Conservation (phyloP, 108 stramenopile species). For the Fistulifera solaris region DNA sequence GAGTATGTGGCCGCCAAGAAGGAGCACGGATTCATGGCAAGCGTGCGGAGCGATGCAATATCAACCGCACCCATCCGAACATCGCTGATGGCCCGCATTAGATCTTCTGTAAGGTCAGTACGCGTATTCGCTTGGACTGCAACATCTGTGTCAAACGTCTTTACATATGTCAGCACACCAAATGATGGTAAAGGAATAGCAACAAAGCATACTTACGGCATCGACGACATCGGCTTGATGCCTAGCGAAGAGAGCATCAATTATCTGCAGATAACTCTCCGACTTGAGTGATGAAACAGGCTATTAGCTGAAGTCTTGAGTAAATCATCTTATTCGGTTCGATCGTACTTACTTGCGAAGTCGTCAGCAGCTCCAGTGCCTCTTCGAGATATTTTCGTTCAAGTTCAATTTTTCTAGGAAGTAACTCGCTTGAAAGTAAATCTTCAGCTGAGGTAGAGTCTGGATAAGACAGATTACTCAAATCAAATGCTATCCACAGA, state of each 20-base stretch:
- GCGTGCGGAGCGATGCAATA: slow-evolving; percentile 13
- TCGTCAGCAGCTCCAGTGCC: slow-evolving; percentile 61
- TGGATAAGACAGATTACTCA: too few species aligned
- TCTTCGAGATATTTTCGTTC: slow-evolving; percentile 70
- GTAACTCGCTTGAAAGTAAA: slow-evolving; percentile 30
- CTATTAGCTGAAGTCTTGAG: not conserved
- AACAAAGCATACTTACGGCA: too few species aligned
- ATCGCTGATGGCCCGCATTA: slow-evolving; percentile 24
- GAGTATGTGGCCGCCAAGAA: slow-evolving; percentile 55
- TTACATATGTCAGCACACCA: too few species aligned
- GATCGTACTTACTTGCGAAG: not conserved
- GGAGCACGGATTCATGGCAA: slow-evolving; percentile 62
- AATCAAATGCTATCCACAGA: slow-evolving; percentile 24
- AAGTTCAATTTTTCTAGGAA: slow-evolving; percentile 68
- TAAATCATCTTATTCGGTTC: not conserved
- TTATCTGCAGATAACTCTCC: slow-evolving; percentile 51
- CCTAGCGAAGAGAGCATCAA: slow-evolving; percentile 42
- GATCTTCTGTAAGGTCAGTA: slow-evolving; percentile 13
- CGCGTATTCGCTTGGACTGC: slow-evolving; percentile 45
- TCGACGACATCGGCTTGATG: too few species aligned
- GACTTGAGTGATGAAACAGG: slow-evolving; percentile 31
- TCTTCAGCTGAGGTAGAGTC: slow-evolving; percentile 2
- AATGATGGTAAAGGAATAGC: too few species aligned
- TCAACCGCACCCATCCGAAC: slow-evolving; percentile 24
- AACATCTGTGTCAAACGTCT: slow-evolving; percentile 45